Conservation (phyloP, 257 asterid species). For the Avicennia marina region DNA sequence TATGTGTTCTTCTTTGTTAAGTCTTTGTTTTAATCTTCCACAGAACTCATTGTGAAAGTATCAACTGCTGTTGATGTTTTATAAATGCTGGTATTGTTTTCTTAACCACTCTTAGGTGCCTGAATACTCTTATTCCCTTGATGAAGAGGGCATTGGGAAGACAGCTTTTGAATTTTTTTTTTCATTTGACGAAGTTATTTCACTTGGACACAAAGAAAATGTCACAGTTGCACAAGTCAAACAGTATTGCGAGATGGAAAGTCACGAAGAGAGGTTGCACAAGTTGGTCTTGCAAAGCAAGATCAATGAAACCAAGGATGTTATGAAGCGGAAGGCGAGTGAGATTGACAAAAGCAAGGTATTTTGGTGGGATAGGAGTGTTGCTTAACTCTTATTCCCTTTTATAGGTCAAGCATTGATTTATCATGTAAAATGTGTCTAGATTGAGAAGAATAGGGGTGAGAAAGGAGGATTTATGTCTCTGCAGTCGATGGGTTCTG, state of each 20-base stretch:
- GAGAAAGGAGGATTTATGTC: conserved; percentile 51
- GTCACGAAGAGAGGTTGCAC: conserved; percentile 73
- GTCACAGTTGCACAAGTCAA: conserved; percentile 75
- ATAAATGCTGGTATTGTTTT: conserved; percentile 8
- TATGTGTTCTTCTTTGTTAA: not conserved
- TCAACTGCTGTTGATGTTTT: not conserved
- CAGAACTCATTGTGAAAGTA: not conserved
- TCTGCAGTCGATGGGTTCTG: conserved; percentile 49
- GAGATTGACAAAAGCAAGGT: conserved; percentile 86
- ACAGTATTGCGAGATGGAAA: conserved; percentile 84
- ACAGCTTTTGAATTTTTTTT: conserved; percentile 63
- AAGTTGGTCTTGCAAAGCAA: conserved; percentile 67
- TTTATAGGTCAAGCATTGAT: not conserved
- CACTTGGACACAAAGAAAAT: conserved; percentile 76
- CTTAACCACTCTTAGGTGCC: conserved; percentile 56
- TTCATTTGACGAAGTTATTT: conserved; percentile 73
- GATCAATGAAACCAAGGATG: conserved; percentile 69
- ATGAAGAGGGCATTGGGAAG: conserved; percentile 68
- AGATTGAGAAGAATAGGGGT: conserved; percentile 53
- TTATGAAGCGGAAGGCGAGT: conserved; percentile 77
- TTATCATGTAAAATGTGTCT: conserved; percentile 16
- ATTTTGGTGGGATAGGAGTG: conserved; percentile 3
- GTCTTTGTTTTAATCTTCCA: not conserved
- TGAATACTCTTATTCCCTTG: conserved; percentile 62
- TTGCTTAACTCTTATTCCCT: not conserved